phyloP scores from a whole-genome alignment of 129 eudicot species.

The Daucus carota region DH1_v3.0 NC_030389.2:13220501-13221000 shows the following conservation, averaged over 20 bases:
- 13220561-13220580: not conserved
- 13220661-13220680: not conserved
- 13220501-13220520: not conserved
- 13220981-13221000: conserved; percentile 43
- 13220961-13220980: not conserved
- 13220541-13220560: not conserved
- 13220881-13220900: not conserved
- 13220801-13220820: not conserved
- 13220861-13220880: not conserved
- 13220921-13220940: not conserved
- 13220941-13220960: not conserved
- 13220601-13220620: not conserved
- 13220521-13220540: not conserved
- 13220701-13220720: not conserved
- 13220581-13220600: not conserved
- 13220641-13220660: not conserved
- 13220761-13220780: not conserved
- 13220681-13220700: not conserved
- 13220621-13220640: not conserved
- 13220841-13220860: not conserved
- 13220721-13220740: not conserved
- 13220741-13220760: not conserved
- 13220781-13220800: not conserved
- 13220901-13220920: not conserved
- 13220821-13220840: not conserved